Base-by-base conservation (phyloP, 306 rosid species). In the Prunus mongolica region DNA sequence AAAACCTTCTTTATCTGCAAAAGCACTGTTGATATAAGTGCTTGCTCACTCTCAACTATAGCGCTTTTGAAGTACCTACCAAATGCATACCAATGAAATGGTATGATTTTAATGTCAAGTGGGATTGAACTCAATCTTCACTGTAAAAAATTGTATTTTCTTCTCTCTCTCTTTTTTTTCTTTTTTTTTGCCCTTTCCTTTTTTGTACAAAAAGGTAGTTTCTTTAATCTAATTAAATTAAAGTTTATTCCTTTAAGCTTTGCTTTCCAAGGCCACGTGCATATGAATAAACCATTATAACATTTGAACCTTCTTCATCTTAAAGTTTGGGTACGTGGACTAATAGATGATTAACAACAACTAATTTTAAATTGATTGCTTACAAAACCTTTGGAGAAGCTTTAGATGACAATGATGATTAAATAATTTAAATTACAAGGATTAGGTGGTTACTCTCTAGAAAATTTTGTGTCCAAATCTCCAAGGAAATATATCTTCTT, bases 361-460 rank as follows among this genome's bases (percentile, higher is more conserved):
- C 46, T 45, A 41, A 16, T 24, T 67, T 67, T 67, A 15, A 25
- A 25, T 69, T 47, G 34, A 14, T 25, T 25, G 58, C 13, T 41
- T 46, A 25, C 20, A 67, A 67, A 44, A 44, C 52, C 30, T 38
- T n/a, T 5, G 16, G 2, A 49, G 19, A 58, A 24, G 11, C 30
- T 58, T 24, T 22, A 58, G 15, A 49, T 15, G 73, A 27, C 6
- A 25, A 47, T 3, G 38, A 56, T 20, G 52, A 12, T 14, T 11
- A 49, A 3, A 49, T 49, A 49, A 67, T 45, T 25, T 46, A 45
- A 27, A n/a, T 8, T 70, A 51, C 74, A 28, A 11, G 47, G 45
- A 69, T 69, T 69, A 50, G 74, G 63, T 52, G 63, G 74, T 38
- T 28, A 19, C 62, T 51, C 46, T 63, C 74, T 52, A 52, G 75